phyloP scores from a whole-genome alignment of 495 filamentous ascomycete genomes.

The Talaromyces nanjingensis region DNA sequence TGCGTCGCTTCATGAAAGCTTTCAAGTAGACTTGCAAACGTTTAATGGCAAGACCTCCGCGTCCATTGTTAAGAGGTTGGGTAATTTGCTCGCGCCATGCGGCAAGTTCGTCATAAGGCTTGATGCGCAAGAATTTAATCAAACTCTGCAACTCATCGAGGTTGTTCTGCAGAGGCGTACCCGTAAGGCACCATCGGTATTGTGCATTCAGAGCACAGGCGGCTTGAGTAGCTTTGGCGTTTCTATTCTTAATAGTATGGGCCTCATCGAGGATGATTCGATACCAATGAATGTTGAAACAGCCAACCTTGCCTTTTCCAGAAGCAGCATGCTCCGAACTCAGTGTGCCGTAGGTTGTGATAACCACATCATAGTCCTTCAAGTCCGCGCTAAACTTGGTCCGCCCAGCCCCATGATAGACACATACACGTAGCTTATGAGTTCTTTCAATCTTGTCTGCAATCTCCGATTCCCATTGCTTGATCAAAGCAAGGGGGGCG shows the following conservation, averaged over 20 bases:
- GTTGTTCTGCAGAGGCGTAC: slow-evolving; percentile 96
- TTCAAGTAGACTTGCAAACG: slow-evolving; percentile 77
- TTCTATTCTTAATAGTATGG: slow-evolving; percentile 96
- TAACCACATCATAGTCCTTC: slow-evolving; percentile 85
- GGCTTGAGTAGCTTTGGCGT: slow-evolving; percentile 87
- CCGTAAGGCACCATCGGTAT: slow-evolving; percentile 92
- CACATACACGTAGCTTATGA: slow-evolving; percentile 67
- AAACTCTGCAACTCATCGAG: slow-evolving; percentile 93
- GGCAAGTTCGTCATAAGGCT: slow-evolving; percentile 74
- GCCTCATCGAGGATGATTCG: slow-evolving; percentile 94
- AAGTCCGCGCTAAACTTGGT: slow-evolving; percentile 70
- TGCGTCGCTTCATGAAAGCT: slow-evolving; percentile 93
- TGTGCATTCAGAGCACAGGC: slow-evolving; percentile 71
- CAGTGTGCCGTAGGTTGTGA: slow-evolving; percentile 93
- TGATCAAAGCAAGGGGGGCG: slow-evolving; percentile 90
- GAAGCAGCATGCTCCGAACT: slow-evolving; percentile 77
- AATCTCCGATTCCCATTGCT: slow-evolving; percentile 95
- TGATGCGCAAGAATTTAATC: slow-evolving; percentile 87
- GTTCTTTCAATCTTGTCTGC: slow-evolving; percentile 61
- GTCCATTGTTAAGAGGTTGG: slow-evolving; percentile 73
- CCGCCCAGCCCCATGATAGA: slow-evolving; percentile 84
- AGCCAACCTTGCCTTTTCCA: slow-evolving; percentile 62
- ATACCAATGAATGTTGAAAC: slow-evolving; percentile 91
- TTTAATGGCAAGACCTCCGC: slow-evolving; percentile 81
- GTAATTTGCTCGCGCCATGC: slow-evolving; percentile 88